A percentile compares a stretch with the other conserved stretches of the same genome.
phyloP scores from a whole-genome alignment of 164 flowering plant genomes.

The Euptelea pleiosperma region DNA sequence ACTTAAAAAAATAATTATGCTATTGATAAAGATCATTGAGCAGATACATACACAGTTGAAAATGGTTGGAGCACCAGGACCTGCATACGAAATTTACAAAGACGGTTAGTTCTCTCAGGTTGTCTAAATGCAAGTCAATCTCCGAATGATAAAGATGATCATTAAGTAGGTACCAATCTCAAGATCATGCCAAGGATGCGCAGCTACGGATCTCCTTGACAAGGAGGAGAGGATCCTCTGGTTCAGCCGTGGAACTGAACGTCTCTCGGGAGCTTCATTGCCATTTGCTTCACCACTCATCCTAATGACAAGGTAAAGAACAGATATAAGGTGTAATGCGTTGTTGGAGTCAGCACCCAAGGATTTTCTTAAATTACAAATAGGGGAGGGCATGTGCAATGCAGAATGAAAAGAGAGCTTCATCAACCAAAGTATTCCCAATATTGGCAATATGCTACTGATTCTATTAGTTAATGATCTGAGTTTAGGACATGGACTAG shows the following conservation, averaged over 20 bases:
- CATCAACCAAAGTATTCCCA: too few species aligned
- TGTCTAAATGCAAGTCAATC: background rate
- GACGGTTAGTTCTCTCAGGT: constrained; percentile 3
- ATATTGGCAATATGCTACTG: too few species aligned
- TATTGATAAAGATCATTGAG: background rate
- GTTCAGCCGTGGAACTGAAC: constrained; percentile 44
- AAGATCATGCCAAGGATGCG: constrained; percentile 89
- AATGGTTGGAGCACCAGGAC: constrained; percentile 61
- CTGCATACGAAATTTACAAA: constrained; percentile 31
- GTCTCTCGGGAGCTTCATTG: constrained; percentile 12
- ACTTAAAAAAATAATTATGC: background rate
- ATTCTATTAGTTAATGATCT: too few species aligned
- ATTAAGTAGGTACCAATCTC: constrained; percentile 51
- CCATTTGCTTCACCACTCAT: constrained; percentile 34
- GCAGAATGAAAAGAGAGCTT: too few species aligned
- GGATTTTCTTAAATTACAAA: too few species aligned
- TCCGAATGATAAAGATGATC: background rate
- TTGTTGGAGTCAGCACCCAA: background rate
- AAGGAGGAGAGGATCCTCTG: constrained; percentile 70
- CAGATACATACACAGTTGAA: constrained; percentile 45
- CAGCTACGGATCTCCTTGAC: constrained; percentile 78
- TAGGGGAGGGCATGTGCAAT: too few species aligned
- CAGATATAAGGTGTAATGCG: background rate
- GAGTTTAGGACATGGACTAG: too few species aligned
- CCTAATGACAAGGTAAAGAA: constrained; percentile 3